Evolutionary conservation across 129 eudicot species (phyloP).

Genomic region (Oenanthe sinensis): DNA sequence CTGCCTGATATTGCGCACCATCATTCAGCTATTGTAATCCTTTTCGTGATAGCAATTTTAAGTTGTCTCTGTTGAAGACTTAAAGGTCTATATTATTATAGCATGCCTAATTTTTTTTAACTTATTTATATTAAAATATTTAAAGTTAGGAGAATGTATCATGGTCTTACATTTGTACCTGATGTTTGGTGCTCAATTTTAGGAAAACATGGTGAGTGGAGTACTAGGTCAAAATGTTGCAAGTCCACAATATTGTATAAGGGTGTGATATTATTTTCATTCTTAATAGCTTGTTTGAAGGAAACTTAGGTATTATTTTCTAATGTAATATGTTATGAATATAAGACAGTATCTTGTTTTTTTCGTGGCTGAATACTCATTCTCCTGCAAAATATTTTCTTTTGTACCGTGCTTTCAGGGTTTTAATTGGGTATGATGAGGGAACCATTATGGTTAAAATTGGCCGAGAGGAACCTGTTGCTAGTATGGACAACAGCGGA

Average conservation of each 20-base stretch:
- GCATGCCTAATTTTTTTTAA: not conserved
- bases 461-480: conserved; percentile 78
- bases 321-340: not conserved
- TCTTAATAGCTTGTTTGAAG: not conserved
- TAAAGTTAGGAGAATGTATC: not conserved
- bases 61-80: too few relatives aligned
- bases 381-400: not conserved
- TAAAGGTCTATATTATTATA: too few relatives aligned
- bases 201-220: not conserved
- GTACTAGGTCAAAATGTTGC: not conserved
- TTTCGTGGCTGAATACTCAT: not conserved
- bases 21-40: not conserved
- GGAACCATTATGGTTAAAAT: conserved; percentile 49
- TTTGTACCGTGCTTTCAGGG: conserved; percentile 20
- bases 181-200: not conserved
- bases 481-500: conserved; percentile 94
- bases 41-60: not conserved
- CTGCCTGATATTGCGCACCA: not conserved
- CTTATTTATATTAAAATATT: not conserved
- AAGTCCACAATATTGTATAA: not conserved
- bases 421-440: conserved; percentile 58
- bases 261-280: not conserved
- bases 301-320: not conserved
- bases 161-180: not conserved
- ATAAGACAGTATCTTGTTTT: not conserved